Conservation (phyloP, 192 early-diverging fungal genomes). For the Irineochytrium annulatum region DNA sequence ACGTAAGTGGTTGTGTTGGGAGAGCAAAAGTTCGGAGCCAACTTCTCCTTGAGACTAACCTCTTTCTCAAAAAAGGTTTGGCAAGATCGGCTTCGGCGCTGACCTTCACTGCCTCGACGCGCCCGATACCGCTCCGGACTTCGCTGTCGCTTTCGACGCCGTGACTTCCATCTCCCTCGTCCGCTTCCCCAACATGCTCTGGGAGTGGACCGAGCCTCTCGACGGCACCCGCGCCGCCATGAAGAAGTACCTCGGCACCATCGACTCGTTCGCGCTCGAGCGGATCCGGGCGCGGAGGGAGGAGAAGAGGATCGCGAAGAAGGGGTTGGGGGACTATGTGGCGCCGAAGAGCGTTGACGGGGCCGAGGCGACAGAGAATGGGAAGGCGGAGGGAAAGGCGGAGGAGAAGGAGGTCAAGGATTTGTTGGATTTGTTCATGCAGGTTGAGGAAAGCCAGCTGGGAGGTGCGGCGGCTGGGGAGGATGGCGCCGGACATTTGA, state of each 20-base stretch:
- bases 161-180: background rate
- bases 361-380: conserved; percentile 4
- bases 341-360: background rate
- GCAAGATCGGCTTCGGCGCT: conserved; percentile 42
- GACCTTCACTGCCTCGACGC: conserved; percentile 5
- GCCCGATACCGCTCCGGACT: background rate
- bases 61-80: background rate
- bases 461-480: too few relatives aligned
- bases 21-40: background rate
- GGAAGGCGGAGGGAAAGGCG: conserved; percentile 14
- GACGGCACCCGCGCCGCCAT: background rate
- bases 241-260: background rate
- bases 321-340: background rate
- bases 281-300: background rate
- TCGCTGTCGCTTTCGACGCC: conserved; percentile 33
- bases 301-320: background rate
- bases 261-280: background rate
- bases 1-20: conserved; percentile 4
- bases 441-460: too few relatives aligned
- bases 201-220: background rate
- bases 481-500: conserved; percentile 14
- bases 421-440: conserved; percentile 46
- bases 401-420: conserved; percentile 23
- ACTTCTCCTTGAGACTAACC: background rate
- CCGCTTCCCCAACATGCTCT: conserved; percentile 31